These are phyloP conservation scores for Alternaria conjuncta DNA, from an alignment of 2,329 filamentous ascomycete species.

Conservation along the genomic window DNA sequence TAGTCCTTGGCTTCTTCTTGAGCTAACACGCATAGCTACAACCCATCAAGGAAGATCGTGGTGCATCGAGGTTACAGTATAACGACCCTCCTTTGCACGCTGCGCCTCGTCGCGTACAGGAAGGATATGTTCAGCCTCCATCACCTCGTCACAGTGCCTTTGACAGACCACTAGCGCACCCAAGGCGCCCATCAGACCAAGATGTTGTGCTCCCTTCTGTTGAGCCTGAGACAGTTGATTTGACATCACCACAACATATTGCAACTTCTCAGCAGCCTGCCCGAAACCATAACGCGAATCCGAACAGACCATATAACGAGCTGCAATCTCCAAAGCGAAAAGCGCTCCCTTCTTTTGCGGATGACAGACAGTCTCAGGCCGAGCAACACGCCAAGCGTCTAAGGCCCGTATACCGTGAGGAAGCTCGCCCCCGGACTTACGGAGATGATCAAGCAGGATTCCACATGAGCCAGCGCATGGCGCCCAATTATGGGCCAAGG, in stretches of 20 bases:
- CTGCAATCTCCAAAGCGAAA: constrained; percentile 29
- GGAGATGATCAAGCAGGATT: constrained; percentile 1
- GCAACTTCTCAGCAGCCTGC: constrained; percentile 6
- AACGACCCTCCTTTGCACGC: constrained; percentile 12
- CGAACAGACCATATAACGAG: constrained; percentile 10
- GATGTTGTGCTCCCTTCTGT: constrained; percentile 44
- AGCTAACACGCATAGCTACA: constrained; percentile 40
- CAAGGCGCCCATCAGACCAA: constrained; percentile 37
- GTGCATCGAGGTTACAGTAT: constrained; percentile 23
- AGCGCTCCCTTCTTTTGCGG: constrained; percentile 11
- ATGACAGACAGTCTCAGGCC: constrained; percentile 10
- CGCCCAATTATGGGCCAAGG: constrained; percentile 12
- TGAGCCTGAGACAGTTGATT: constrained; percentile 36
- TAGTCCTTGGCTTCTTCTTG: not conserved
- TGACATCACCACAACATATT: constrained; percentile 22
- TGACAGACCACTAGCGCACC: constrained; percentile 21
- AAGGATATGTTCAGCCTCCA: constrained; percentile 17
- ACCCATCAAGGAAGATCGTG: constrained; percentile 29
- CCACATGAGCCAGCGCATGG: constrained; percentile 12
- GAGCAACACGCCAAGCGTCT: constrained; percentile 18
- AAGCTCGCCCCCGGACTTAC: constrained; percentile 3
- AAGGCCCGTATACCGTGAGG: constrained; percentile 21
- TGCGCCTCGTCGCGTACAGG: constrained; percentile 16
- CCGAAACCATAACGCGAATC: constrained; percentile 9
- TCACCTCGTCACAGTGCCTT: constrained; percentile 17